Conservation (phyloP, 768 basidiomycete species). For the Rhodotorula diobovata region DNA sequence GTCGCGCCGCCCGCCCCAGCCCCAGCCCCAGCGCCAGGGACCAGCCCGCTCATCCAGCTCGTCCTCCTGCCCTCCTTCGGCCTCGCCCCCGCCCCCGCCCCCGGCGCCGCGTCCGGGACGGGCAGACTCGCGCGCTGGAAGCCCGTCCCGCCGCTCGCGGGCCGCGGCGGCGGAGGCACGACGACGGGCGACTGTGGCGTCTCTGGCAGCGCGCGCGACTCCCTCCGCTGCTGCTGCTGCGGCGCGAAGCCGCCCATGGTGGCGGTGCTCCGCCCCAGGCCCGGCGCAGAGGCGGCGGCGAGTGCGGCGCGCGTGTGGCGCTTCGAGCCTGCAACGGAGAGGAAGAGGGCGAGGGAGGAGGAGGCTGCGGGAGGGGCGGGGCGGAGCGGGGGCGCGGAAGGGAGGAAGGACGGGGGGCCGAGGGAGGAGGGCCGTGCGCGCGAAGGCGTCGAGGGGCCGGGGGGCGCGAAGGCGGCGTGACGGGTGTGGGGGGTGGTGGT, state of each 20-base stretch:
- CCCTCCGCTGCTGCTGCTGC: no score
- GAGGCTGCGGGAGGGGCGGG: not conserved
- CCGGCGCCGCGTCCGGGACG: not conserved
- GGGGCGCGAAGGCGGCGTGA: not conserved
- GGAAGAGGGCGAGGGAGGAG: not conserved
- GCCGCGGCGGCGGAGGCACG: no score
- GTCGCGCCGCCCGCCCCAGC: no score
- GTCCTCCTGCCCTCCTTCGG: not conserved
- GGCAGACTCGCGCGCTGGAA: not conserved
- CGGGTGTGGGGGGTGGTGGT: no score
- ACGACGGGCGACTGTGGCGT: no score
- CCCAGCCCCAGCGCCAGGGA: not conserved
- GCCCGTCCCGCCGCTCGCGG: no score
- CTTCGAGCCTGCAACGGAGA: slow-evolving; percentile 32
- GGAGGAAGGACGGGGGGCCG: not conserved
- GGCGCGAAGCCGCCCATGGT: not conserved
- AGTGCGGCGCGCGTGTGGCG: slow-evolving; percentile 29
- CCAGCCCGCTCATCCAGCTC: slow-evolving; percentile 26
- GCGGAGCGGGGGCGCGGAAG: not conserved
- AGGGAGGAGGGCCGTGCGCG: slow-evolving; percentile 3
- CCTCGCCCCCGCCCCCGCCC: not conserved
- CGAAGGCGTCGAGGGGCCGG: not conserved
- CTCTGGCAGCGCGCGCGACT: no score
- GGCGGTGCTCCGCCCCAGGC: slow-evolving; percentile 1
- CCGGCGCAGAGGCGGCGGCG: slow-evolving; percentile 17